Evolutionary conservation across 768 basidiomycete genomes (phyloP), one percentile per base, ranked within the genome.

Genomic region (Goffeauzyma gilvescens): DNA sequence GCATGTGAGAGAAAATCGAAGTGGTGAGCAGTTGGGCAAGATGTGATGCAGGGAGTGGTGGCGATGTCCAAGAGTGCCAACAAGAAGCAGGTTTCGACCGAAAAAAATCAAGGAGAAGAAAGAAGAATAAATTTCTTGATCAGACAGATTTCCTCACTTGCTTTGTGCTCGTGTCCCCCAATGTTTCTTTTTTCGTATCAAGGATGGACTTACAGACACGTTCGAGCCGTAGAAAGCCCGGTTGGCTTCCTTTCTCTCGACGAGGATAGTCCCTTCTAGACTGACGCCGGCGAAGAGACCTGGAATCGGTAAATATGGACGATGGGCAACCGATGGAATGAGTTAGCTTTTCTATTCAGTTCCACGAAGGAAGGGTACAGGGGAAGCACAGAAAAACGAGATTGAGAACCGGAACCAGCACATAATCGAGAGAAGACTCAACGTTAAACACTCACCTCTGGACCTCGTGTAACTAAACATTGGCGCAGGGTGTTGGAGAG

Each of bases 391-490:
- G n/a, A n/a, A n/a, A n/a, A n/a, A n/a, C n/a, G n/a, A n/a, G n/a
- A n/a, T n/a, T n/a, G n/a, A n/a, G n/a, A n/a, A n/a, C n/a, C n/a
- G n/a, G 28, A 30, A 30, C 28, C n/a, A 9, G 9, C n/a, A n/a
- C n/a, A n/a, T n/a, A n/a, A n/a, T n/a, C n/a, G n/a, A n/a, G n/a
- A n/a, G n/a, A n/a, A n/a, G 33, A 13, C 28, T 8, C 5, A 22
- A 28, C 17, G n/a, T 6, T n/a, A 17, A 32, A 3, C 36, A 57
- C 73, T 45, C 52, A 84, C 85, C 86, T 67, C 86, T 89, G 10
- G 84, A 87, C 65, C 87, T 83, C 8, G 84, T 87, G 62, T 93
- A 90, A 49, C 82, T 85, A 66, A 93, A 98, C 83, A 95, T 89
- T 4, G 87, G 87, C 15, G 89, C 78, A 0, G 90, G 90, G 64